Conservation (phyloP, 768 basidiomycete genomes). For the Chlorophyllum brunneum region DNA sequence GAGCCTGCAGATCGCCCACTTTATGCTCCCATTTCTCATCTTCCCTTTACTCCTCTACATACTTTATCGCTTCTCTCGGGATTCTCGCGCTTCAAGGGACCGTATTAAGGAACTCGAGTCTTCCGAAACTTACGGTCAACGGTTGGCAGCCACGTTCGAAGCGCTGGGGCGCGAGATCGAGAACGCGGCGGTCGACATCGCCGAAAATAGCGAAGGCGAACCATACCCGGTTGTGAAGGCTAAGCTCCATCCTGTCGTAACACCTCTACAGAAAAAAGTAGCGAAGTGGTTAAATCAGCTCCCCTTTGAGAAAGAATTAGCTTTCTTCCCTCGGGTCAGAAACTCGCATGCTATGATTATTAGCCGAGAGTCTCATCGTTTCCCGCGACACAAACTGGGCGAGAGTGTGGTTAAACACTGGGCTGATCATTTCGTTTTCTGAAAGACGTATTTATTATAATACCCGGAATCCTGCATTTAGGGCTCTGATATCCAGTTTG, state of each 20-base stretch:
- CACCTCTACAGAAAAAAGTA: constrained; percentile 53
- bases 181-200: constrained; percentile 54
- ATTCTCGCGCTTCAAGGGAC: constrained; percentile 54
- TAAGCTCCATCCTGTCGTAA: constrained; percentile 43
- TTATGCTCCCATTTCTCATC: constrained; percentile 59
- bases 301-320: constrained; percentile 68
- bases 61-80: constrained; percentile 54
- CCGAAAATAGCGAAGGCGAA: constrained; percentile 37
- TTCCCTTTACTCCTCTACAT: constrained; percentile 53
- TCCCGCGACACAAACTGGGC: constrained; percentile 54
- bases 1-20: constrained; percentile 42
- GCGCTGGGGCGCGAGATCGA: constrained; percentile 61
- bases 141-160: constrained; percentile 53
- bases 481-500: too few relatives aligned
- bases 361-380: constrained; percentile 60
- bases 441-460: not conserved
- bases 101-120: constrained; percentile 66
- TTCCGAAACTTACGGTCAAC: constrained; percentile 38
- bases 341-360: constrained; percentile 76
- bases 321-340: constrained; percentile 52
- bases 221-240: constrained; percentile 18
- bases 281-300: constrained; percentile 61
- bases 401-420: constrained; percentile 69
- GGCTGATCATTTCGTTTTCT: constrained; percentile 54
- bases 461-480: not conserved